phyloP scores from a whole-genome alignment of 179 eudicot genomes.

The Patellifolia procumbens region DNA sequence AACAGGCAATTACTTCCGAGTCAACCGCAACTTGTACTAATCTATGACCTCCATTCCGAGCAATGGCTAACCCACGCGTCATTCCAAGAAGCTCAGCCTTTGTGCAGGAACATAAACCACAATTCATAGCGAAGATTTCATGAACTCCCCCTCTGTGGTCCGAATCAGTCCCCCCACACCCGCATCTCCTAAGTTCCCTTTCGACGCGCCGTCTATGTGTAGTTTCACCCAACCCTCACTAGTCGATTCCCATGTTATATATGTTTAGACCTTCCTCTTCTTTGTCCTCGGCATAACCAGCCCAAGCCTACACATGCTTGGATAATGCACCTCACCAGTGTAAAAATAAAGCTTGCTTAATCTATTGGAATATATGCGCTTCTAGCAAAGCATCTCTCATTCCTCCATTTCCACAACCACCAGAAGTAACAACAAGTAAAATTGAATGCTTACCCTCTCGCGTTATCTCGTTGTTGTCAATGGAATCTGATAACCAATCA shows the following conservation, averaged over 20 bases:
- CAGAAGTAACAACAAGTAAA: not conserved
- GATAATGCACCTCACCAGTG: too few relatives aligned
- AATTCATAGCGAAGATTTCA: not conserved
- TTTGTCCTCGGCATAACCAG: too few relatives aligned
- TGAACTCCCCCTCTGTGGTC: not conserved
- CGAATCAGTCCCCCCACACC: not conserved
- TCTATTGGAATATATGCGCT: not conserved
- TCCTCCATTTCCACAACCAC: constrained; percentile 8
- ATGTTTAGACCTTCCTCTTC: too few relatives aligned
- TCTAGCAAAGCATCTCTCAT: not conserved
- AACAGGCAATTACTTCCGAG: not conserved
- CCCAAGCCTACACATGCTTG: too few relatives aligned
- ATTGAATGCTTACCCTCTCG: not conserved
- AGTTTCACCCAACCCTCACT: not conserved
- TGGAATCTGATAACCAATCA: not conserved
- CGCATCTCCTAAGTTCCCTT: not conserved
- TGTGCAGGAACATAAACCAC: not conserved
- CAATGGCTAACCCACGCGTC: not conserved
- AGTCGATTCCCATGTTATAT: not conserved
- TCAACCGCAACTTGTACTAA: not conserved
- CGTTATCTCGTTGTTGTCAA: not conserved
- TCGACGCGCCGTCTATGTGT: not conserved
- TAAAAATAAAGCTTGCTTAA: too few relatives aligned
- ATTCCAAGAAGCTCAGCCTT: not conserved
- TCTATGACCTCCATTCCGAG: not conserved